phyloP scores from a whole-genome alignment of 441 rosid genomes.

The Geranium incanum region DNA sequence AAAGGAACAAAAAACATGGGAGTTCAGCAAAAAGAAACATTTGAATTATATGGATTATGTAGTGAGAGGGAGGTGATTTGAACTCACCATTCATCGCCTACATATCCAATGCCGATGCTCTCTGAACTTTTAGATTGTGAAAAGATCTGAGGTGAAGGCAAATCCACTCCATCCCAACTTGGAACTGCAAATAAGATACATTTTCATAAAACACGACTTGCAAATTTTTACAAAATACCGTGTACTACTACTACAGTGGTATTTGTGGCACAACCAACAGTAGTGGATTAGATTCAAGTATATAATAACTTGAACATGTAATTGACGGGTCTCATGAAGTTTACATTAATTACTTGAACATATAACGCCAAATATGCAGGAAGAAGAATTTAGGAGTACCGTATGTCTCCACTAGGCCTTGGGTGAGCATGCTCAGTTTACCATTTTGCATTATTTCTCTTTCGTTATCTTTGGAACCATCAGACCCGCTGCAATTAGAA shows the following conservation, averaged over 20 bases:
- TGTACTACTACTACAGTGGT: not conserved
- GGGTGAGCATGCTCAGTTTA: not conserved
- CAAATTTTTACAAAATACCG: slow-evolving; percentile 2
- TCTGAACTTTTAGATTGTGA: slow-evolving; percentile 25
- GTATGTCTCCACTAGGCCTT: not conserved
- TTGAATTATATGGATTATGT: no score
- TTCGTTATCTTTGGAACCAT: slow-evolving; percentile 28
- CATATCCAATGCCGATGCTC: slow-evolving; percentile 47
- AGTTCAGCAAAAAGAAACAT: no score
- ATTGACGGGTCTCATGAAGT: not conserved
- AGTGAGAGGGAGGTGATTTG: not conserved
- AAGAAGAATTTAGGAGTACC: not conserved
- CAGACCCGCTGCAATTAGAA: slow-evolving; percentile 27
- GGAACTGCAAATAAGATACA: slow-evolving; percentile 48
- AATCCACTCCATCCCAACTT: slow-evolving; percentile 57
- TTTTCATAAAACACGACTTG: slow-evolving; percentile 11
- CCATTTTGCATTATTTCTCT: slow-evolving; percentile 29
- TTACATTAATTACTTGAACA: not conserved
- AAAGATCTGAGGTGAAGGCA: slow-evolving; percentile 23
- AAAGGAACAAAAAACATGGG: no score
- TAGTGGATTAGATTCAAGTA: no score
- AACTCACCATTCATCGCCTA: slow-evolving; percentile 85
- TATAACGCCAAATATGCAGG: not conserved
- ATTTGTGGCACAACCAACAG: not conserved
- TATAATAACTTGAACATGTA: no score